Conservation (phyloP, 148 eudicot genomes). For the Salicornia ramosissima region DNA sequence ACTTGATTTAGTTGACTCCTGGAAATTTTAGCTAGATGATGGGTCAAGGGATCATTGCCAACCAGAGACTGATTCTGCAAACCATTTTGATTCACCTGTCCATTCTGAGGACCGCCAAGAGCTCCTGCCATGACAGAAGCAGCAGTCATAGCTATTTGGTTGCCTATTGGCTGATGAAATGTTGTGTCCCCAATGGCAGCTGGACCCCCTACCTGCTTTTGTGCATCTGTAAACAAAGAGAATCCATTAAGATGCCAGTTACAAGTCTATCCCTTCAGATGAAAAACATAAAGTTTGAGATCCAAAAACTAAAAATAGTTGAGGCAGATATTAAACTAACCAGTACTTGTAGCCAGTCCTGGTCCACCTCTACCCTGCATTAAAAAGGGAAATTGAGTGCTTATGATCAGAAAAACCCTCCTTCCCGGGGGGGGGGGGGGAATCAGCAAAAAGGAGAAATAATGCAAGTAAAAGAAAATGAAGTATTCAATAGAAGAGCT, state of each 20-base stretch:
- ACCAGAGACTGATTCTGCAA: constrained; percentile 44
- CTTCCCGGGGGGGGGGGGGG: background rate
- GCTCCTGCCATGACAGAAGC: constrained; percentile 83
- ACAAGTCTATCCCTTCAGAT: background rate
- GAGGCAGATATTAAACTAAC: constrained; percentile 38
- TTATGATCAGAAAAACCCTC: background rate
- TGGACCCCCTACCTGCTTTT: constrained; percentile 63
- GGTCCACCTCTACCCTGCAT: constrained; percentile 97
- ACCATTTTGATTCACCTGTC: constrained; percentile 48
- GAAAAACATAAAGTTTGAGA: constrained; percentile 7
- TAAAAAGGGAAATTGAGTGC: constrained; percentile 17
- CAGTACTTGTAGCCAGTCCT: constrained; percentile 63
- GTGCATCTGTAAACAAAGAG: constrained; percentile 41
- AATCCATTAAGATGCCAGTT: constrained; percentile 5
- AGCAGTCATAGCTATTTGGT: constrained; percentile 75
- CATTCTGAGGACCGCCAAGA: constrained; percentile 75
- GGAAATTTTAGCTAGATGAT: constrained; percentile 86
- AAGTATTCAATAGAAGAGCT: background rate
- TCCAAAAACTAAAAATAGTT: background rate
- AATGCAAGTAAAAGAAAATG: background rate
- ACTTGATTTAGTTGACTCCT: constrained; percentile 69
- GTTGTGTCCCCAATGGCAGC: constrained; percentile 43
- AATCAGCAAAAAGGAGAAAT: background rate
- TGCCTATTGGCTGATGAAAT: constrained; percentile 66
- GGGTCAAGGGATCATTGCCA: constrained; percentile 76